Percentiles rank a stretch among this genome's conserved stretches.
phyloP scores from a whole-genome alignment of 2,329 filamentous ascomycete species.

The Metarhizium rileyi region DNA sequence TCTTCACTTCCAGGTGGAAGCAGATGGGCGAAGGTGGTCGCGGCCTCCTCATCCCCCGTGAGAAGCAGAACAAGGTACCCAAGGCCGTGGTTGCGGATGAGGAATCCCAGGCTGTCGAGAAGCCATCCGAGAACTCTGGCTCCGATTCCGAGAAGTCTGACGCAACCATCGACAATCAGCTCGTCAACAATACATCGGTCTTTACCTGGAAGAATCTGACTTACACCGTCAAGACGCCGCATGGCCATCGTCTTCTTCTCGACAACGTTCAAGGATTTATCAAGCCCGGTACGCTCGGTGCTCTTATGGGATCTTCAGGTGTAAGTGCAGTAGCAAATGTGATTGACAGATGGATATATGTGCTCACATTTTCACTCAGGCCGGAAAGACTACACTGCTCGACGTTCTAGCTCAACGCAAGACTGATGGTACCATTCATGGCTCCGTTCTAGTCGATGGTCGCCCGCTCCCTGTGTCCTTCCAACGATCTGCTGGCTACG shows the following conservation, averaged over 20 bases:
- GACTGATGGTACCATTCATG: slow-evolving; percentile 65
- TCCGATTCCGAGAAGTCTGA: background rate
- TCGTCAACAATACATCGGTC: slow-evolving; percentile 54
- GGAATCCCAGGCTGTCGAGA: background rate
- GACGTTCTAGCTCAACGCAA: slow-evolving; percentile 74
- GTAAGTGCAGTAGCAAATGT: slow-evolving; percentile 20
- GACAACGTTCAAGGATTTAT: slow-evolving; percentile 78
- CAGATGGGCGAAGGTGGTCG: slow-evolving; percentile 40
- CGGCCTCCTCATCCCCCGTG: slow-evolving; percentile 51
- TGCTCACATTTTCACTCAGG: background rate
- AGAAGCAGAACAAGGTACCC: slow-evolving; percentile 23
- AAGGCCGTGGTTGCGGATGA: background rate
- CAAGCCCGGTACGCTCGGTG: slow-evolving; percentile 67
- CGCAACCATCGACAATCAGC: slow-evolving; percentile 17
- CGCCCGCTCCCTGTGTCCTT: slow-evolving; percentile 61
- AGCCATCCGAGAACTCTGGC: background rate
- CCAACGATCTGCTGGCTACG: slow-evolving; percentile 71
- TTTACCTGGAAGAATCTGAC: slow-evolving; percentile 67
- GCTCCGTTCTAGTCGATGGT: slow-evolving; percentile 69
- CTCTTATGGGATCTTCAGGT: slow-evolving; percentile 72
- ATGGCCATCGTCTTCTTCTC: slow-evolving; percentile 57
- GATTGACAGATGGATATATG: background rate
- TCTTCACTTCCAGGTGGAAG: slow-evolving; percentile 49
- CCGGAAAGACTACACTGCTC: slow-evolving; percentile 77
- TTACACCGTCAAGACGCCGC: slow-evolving; percentile 56